phyloP scores from a whole-genome alignment of 495 filamentous ascomycete genomes.

The Talaromyces stipitatus region DNA sequence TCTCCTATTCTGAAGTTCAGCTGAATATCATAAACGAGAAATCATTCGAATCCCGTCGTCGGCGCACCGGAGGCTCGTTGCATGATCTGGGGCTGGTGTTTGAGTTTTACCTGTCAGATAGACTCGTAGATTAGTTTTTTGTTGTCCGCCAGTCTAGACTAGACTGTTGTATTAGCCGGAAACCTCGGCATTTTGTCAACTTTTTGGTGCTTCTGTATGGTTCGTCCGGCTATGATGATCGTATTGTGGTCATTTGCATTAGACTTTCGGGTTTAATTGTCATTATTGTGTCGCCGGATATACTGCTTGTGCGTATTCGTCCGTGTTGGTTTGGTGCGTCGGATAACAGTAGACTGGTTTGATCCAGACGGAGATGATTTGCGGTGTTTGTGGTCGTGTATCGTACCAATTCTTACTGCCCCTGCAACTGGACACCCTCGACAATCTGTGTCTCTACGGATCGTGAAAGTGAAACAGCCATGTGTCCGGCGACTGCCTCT shows the following conservation, averaged over 20 bases:
- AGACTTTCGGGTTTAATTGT: not conserved
- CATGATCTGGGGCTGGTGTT: not conserved
- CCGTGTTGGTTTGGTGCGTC: not conserved
- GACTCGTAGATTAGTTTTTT: not conserved
- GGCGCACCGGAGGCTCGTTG: not conserved
- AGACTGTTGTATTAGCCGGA: not conserved
- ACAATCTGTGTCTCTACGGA: too few relatives aligned
- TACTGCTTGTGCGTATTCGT: not conserved
- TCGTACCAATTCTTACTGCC: not conserved
- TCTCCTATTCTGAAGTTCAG: not conserved
- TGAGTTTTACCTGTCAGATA: not conserved
- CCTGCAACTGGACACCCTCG: too few relatives aligned
- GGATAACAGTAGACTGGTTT: not conserved
- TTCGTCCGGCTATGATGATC: not conserved
- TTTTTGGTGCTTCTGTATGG: not conserved
- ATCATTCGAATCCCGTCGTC: not conserved
- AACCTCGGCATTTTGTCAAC: not conserved
- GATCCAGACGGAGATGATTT: not conserved
- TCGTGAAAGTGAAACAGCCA: too few relatives aligned
- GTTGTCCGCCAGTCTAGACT: not conserved
- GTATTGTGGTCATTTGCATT: not conserved
- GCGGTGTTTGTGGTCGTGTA: not conserved
- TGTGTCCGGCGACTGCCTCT: not conserved
- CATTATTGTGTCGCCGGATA: not conserved
- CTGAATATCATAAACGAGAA: not conserved